Conservation (phyloP, 225 moss, liverwort and hornwort genomes). For the Pleurozium schreberi region DNA sequence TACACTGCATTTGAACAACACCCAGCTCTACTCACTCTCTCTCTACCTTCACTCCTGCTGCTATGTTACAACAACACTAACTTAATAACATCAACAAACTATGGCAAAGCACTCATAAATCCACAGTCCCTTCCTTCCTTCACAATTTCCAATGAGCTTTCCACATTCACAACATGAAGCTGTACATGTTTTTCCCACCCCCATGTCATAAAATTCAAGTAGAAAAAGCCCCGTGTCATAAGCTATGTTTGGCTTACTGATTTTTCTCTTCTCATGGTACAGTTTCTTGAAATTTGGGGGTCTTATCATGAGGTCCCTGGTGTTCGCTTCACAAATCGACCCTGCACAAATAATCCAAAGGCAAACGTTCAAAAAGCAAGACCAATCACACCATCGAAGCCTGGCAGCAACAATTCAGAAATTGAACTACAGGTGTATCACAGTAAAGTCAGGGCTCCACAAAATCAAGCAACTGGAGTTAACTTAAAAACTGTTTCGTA, state of each 20-base stretch:
- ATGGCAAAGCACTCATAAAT: background rate
- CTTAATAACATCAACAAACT: background rate
- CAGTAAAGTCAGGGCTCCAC: background rate
- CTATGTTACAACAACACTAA: conserved; percentile 6
- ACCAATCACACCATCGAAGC: too few relatives aligned
- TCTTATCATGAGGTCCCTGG: conserved; percentile 24
- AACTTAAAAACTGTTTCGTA: background rate
- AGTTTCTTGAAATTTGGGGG: background rate
- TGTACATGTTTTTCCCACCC: background rate
- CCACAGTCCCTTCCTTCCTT: background rate
- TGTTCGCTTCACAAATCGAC: conserved; percentile 52
- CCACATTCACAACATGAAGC: background rate
- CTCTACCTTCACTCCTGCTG: background rate
- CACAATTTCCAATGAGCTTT: background rate
- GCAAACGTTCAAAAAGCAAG: background rate
- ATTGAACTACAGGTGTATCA: too few relatives aligned
- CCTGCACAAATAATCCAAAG: conserved; percentile 1
- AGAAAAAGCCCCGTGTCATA: background rate
- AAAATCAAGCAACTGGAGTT: background rate
- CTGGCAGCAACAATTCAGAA: background rate
- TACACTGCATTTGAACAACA: background rate
- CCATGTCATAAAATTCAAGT: background rate
- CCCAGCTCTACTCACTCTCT: background rate
- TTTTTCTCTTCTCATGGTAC: background rate
- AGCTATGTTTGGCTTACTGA: background rate